Evolutionary conservation across 1,284 basidiomycete genomes (phyloP).

Genomic region (Bjerkandera adusta): DNA sequence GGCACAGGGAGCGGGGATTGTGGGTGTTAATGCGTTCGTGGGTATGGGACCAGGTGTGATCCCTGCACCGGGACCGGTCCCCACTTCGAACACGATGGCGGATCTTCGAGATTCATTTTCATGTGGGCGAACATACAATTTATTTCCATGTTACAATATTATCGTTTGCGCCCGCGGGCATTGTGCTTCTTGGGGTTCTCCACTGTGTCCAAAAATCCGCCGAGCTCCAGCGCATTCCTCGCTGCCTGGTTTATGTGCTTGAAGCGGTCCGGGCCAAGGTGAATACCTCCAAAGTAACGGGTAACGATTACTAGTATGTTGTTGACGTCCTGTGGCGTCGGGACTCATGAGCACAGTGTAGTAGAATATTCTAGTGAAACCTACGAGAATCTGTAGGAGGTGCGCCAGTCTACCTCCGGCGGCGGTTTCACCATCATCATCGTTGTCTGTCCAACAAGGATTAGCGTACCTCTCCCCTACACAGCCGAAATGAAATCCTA

Average conservation of each 20-base stretch:
- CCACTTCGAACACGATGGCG: too few species aligned
- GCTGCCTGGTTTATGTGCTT: slow-evolving; percentile 93
- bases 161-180: slow-evolving; percentile 17
- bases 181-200: slow-evolving; percentile 15
- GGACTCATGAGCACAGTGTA: neutral
- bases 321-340: slow-evolving; percentile 57
- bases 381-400: slow-evolving; percentile 82
- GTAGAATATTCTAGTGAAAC: slow-evolving; percentile 23
- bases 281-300: slow-evolving; percentile 78
- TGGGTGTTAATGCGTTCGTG: too few species aligned
- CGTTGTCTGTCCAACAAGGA: slow-evolving; percentile 64
- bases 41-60: too few species aligned
- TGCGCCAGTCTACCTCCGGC: slow-evolving; percentile 87
- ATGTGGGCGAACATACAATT: too few species aligned
- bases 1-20: too few species aligned
- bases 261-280: slow-evolving; percentile 86
- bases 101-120: too few species aligned
- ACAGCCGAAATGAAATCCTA: slow-evolving; percentile 27
- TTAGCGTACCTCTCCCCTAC: neutral
- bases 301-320: slow-evolving; percentile 86
- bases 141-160: slow-evolving; percentile 1
- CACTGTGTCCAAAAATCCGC: slow-evolving; percentile 66
- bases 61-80: too few species aligned
- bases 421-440: slow-evolving; percentile 91
- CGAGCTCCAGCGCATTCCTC: slow-evolving; percentile 78